Evolutionary conservation across 805 yeast species (phyloP).

Genomic region (Cyberlindnera galapagoensis): DNA sequence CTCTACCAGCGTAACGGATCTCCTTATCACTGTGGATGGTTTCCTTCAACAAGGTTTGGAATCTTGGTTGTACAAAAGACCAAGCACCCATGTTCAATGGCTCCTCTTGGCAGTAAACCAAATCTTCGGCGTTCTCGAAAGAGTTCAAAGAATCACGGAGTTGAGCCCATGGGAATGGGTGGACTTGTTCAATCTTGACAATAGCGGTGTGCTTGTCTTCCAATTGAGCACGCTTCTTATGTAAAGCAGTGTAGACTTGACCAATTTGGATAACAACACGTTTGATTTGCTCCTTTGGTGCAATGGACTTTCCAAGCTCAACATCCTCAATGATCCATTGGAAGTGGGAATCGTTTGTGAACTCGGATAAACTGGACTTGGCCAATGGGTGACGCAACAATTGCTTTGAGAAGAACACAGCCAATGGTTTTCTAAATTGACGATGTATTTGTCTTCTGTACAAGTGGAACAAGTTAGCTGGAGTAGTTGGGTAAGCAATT

Average conservation of each 20-base stretch:
- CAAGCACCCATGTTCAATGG: slow-evolving; percentile 96
- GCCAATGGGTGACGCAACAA: slow-evolving; percentile 97
- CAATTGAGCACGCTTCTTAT: slow-evolving; percentile 76
- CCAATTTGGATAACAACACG: slow-evolving; percentile 82
- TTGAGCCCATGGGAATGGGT: slow-evolving; percentile 98
- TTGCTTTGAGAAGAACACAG: slow-evolving; percentile 84
- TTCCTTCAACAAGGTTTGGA: slow-evolving; percentile 68
- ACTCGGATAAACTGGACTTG: slow-evolving; percentile 74
- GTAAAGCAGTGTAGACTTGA: slow-evolving; percentile 90
- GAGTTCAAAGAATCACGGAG: slow-evolving; percentile 74
- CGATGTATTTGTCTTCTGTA: slow-evolving; percentile 99
- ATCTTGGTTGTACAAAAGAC: slow-evolving; percentile 77
- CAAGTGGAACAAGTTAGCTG: slow-evolving; percentile 93
- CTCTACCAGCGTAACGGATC: slow-evolving; percentile 92
- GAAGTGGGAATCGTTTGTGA: slow-evolving; percentile 88
- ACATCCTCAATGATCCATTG: slow-evolving; percentile 93
- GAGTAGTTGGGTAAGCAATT: slow-evolving; percentile 96
- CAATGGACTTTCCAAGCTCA: slow-evolving; percentile 75
- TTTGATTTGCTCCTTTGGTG: slow-evolving; percentile 75
- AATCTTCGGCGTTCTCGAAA: slow-evolving; percentile 78
- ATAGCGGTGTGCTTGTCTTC: slow-evolving; percentile 82
- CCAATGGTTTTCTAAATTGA: slow-evolving; percentile 92
- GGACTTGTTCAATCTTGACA: slow-evolving; percentile 86
- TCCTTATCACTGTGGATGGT: slow-evolving; percentile 54
- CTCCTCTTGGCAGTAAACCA: slow-evolving; percentile 98